phyloP scores from a whole-genome alignment of 805 yeast genomes.

The Candida silvatica region DNA sequence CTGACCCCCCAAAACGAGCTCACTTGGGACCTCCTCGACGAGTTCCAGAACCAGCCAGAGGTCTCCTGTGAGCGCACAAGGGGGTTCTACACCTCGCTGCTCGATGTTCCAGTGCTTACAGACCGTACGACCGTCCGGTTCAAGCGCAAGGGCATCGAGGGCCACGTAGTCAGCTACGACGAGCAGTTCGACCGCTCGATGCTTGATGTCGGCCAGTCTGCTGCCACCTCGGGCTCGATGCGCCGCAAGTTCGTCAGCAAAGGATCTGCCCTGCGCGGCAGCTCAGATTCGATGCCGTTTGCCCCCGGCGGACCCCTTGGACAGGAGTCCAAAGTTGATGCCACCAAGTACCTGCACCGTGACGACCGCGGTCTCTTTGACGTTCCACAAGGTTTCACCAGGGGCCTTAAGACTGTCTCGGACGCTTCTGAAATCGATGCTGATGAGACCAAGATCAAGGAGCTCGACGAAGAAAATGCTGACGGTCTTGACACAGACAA shows the following conservation, averaged over 20 bases:
- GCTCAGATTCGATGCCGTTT: conserved; percentile 73
- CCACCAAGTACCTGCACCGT: conserved; percentile 42
- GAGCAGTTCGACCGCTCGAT: conserved; percentile 48
- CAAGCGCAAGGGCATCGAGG: conserved; percentile 68
- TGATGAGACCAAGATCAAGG: conserved; percentile 4
- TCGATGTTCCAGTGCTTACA: conserved; percentile 50
- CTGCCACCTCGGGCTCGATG: conserved; percentile 66
- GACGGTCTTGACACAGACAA: conserved; percentile 4
- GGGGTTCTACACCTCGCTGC: conserved; percentile 37
- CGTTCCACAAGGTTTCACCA: conserved; percentile 68
- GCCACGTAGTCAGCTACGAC: conserved; percentile 50
- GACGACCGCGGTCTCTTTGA: conserved; percentile 74
- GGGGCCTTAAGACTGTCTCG: conserved; percentile 46
- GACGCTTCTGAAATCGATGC: too few species aligned
- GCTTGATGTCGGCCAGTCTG: conserved; percentile 37
- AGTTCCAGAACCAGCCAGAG: conserved; percentile 51
- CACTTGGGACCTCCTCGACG: conserved; percentile 63
- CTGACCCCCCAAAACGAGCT: conserved; percentile 57
- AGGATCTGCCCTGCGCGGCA: conserved; percentile 57
- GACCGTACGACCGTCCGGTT: conserved; percentile 60
- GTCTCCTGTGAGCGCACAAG: conserved; percentile 15
- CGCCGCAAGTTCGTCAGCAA: conserved; percentile 59
- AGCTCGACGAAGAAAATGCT: conserved; percentile 7
- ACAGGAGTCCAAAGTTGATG: conserved; percentile 20
- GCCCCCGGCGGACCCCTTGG: conserved; percentile 71